Evolutionary conservation across 2,329 filamentous ascomycete genomes (phyloP).

Genomic region (Pyrenophora graminea): DNA sequence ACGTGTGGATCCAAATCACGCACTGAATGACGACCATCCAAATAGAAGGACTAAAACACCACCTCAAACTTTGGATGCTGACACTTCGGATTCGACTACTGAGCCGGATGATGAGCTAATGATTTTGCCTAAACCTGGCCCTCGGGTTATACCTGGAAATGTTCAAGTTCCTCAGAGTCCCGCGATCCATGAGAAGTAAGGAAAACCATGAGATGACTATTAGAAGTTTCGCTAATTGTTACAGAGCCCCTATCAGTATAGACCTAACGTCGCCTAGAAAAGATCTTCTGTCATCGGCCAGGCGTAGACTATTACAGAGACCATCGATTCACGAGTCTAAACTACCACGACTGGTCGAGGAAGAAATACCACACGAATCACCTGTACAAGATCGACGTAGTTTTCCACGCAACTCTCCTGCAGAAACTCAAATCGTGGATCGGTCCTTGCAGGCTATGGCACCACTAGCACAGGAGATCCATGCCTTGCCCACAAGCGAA

Average conservation of each 20-base stretch:
- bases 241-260: neutral
- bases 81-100: constrained; percentile 1
- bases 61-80: neutral
- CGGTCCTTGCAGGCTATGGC: neutral
- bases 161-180: constrained; percentile 12
- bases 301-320: constrained; percentile 24
- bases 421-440: constrained; percentile 5
- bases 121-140: neutral
- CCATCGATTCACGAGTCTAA: constrained; percentile 25
- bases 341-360: constrained; percentile 1
- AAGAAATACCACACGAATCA: neutral
- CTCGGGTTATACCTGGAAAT: neutral
- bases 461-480: neutral
- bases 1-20: too few relatives aligned
- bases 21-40: too few relatives aligned
- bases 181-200: constrained; percentile 4
- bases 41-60: neutral
- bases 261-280: constrained; percentile 6
- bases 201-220: neutral
- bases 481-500: neutral
- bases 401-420: neutral
- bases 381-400: neutral
- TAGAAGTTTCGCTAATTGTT: constrained; percentile 3
- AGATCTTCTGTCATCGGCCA: constrained; percentile 17
- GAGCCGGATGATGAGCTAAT: constrained; percentile 16